Conservation (phyloP, 1,284 basidiomycete species). For the Schizopora paradoxa region DNA sequence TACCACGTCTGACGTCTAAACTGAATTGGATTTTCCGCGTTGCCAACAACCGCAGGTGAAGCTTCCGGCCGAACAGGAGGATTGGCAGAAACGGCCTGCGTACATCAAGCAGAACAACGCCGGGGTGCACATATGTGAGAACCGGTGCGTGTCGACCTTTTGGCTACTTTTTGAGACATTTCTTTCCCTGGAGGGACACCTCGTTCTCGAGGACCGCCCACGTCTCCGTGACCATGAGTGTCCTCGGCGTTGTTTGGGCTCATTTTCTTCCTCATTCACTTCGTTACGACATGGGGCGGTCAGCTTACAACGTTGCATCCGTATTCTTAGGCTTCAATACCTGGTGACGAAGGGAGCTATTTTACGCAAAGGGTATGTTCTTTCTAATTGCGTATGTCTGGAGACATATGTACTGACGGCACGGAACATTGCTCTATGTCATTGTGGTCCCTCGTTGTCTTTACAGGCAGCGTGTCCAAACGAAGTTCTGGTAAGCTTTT, state of each 20-base stretch:
- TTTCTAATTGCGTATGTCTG: conserved; percentile 19
- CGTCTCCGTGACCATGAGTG: conserved; percentile 1
- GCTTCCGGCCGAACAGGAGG: conserved; percentile 74
- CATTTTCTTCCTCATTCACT: too few relatives aligned
- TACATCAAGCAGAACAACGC: conserved; percentile 74
- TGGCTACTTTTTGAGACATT: too few relatives aligned
- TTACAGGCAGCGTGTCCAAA: conserved; percentile 64
- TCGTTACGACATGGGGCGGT: too few relatives aligned
- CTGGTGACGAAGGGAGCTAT: conserved; percentile 80
- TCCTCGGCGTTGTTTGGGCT: too few relatives aligned
- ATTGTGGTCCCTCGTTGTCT: not conserved
- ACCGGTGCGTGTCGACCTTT: conserved; percentile 55
- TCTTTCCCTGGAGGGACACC: too few relatives aligned
- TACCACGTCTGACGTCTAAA: not conserved
- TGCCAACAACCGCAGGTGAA: conserved; percentile 55
- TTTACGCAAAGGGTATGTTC: conserved; percentile 65
- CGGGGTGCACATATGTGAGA: conserved; percentile 72
- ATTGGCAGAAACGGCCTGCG: conserved; percentile 73
- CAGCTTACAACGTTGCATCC: too few relatives aligned
- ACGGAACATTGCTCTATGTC: not conserved
- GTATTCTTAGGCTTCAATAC: conserved; percentile 63
- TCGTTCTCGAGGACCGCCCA: not conserved
- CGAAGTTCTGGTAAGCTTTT: conserved; percentile 64
- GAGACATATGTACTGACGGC: too few relatives aligned
- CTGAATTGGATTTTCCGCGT: not conserved